A percentile compares a stretch with the other conserved stretches of the same genome.
Evolutionary conservation across 805 yeast species (phyloP).

Genomic region (Starmerella potacharoeniae): DNA sequence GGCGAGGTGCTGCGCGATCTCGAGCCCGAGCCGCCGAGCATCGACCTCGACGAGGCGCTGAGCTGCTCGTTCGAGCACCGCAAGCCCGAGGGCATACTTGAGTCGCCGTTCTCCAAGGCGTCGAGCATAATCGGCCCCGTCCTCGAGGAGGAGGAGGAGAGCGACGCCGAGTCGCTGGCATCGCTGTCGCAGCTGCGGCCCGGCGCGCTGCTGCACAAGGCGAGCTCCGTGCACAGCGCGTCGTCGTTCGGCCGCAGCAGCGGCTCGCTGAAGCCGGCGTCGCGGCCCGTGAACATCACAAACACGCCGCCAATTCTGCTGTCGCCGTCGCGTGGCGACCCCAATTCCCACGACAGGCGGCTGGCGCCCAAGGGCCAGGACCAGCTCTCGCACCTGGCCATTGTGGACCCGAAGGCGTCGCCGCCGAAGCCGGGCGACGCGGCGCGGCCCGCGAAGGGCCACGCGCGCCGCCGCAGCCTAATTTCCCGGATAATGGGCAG

Average conservation of each 20-base stretch:
- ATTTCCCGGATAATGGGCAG: slow-evolving; percentile 17
- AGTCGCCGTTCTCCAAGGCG: slow-evolving; percentile 20
- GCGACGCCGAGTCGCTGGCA: slow-evolving; percentile 9
- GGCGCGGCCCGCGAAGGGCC: slow-evolving; percentile 3
- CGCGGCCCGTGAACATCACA: background rate
- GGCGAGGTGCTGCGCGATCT: slow-evolving; percentile 9
- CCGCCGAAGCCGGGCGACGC: background rate
- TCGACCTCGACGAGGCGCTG: slow-evolving; percentile 24
- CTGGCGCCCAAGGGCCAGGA: background rate
- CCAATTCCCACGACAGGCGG: background rate
- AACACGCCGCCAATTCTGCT: background rate
- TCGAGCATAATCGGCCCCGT: slow-evolving; percentile 21
- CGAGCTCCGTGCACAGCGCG: slow-evolving; percentile 7
- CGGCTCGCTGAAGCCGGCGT: background rate
- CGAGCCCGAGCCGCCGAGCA: slow-evolving; percentile 10
- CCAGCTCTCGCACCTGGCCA: slow-evolving; percentile 19
- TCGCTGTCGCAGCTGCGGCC: slow-evolving; percentile 6
- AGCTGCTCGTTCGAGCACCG: slow-evolving; percentile 20
- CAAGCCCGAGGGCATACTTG: slow-evolving; percentile 16
- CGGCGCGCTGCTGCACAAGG: slow-evolving; percentile 4
- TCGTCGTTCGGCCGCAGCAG: slow-evolving; percentile 1
- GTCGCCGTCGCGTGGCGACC: background rate
- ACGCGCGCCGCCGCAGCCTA: slow-evolving; percentile 19
- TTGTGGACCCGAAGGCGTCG: slow-evolving; percentile 8
- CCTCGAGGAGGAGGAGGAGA: slow-evolving; percentile 21